Base-by-base conservation (phyloP, 2,329 filamentous ascomycete genomes). In the Blumeriella jaapii region DNA sequence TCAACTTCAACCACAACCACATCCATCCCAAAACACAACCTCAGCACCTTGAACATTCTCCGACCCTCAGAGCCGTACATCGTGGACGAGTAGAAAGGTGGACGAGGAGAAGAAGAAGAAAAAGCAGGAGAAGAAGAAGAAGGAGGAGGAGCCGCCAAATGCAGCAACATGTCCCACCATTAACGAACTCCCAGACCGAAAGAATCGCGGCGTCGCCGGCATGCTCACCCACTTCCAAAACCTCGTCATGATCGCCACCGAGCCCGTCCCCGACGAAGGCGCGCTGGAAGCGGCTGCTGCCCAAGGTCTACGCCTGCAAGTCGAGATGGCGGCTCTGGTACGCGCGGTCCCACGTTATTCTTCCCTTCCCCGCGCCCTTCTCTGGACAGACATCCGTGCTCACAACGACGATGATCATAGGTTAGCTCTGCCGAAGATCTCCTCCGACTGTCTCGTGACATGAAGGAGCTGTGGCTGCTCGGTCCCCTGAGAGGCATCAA, bases 391-490 rank as follows among this genome's bases (percentile, higher is more conserved):
- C 6, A 11, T 15, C 9, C 23, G 18, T n/a, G 31, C 22, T 20
- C 19, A n/a, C n/a, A n/a, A n/a, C n/a, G n/a, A n/a, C n/a, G n/a
- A n/a, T n/a, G n/a, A n/a, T n/a, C n/a, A 7, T 14, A 57, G 55
- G 45, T 55, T 19, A 48, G 48, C 14, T 50, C 48, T 9, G 44
- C 49, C 8, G 52, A 69, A 40, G 61, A 67, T 39, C 55, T 71
- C 3, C 56, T 68, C 3, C 50, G 55, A 17, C 54, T 71, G 9
- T 67, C 59, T 12, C 61, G 65, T 23, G 61, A 64, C 42, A 56
- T 71, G 38, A 66, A 68, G 43, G 60, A 64, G 36, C 55, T 69
- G 15, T 69, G 65, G 65, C 57, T 68, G 8, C 59, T 62, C 36
- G 67, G 67, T 2, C 60, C 65, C 1, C 53, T 69, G 15, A 58